A percentile compares a stretch with the other conserved stretches of the same genome.
Conservation (phyloP, 306 rosid species). For the Gleditsia sinensis region DNA sequence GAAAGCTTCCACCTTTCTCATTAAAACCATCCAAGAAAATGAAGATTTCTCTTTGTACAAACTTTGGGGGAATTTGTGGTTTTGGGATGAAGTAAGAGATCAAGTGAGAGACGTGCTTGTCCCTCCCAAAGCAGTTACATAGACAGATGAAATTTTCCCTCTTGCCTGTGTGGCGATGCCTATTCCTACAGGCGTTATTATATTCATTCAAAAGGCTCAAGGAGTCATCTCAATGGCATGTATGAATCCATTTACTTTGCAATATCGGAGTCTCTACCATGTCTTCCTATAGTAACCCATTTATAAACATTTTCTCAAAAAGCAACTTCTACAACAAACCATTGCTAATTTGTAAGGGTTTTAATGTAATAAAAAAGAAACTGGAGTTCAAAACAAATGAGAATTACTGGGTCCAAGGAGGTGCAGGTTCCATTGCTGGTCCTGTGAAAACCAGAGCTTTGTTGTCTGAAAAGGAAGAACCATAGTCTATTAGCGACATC, state of each 20-base stretch:
- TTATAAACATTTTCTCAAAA: neutral
- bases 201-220: neutral
- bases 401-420: constrained; percentile 49
- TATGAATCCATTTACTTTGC: too few relatives aligned
- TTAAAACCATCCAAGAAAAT: neutral
- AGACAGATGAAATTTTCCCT: constrained; percentile 42
- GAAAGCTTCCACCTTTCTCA: constrained; percentile 40
- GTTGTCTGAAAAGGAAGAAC: constrained; percentile 86
- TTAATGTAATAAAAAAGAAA: neutral
- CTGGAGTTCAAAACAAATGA: neutral
- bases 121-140: constrained; percentile 30
- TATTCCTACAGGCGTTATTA: constrained; percentile 16
- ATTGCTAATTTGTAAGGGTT: too few relatives aligned
- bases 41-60: neutral
- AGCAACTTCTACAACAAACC: neutral
- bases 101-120: constrained; percentile 58
- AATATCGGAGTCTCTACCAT: neutral
- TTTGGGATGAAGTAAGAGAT: constrained; percentile 78
- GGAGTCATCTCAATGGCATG: constrained; percentile 15
- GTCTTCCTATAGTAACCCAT: neutral
- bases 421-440: constrained; percentile 28
- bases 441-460: constrained; percentile 53
- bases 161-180: neutral
- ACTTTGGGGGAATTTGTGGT: constrained; percentile 37
- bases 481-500: constrained; percentile 93